Conservation (phyloP, 139 green algal genomes). For the Chlorella sp. region DNA sequence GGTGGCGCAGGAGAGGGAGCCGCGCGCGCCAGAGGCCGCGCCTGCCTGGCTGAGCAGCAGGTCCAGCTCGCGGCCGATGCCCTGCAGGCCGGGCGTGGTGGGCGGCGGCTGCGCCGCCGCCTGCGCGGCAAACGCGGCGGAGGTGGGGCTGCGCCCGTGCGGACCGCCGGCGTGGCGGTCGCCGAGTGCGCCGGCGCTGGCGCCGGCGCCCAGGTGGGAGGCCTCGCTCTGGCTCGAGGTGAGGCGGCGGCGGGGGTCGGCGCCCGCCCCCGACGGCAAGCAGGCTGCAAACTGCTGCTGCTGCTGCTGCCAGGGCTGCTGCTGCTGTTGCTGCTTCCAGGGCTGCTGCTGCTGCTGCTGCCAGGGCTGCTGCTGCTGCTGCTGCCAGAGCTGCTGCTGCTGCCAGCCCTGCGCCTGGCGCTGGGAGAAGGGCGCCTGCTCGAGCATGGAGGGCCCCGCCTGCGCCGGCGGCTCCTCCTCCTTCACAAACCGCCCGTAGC, state of each 20-base stretch:
- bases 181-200: background rate
- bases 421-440: background rate
- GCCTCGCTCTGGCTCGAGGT: constrained; percentile 30
- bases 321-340: background rate
- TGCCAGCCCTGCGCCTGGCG: background rate
- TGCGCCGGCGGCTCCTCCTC: no score
- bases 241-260: background rate
- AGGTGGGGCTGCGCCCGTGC: background rate
- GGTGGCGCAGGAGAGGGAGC: no score
- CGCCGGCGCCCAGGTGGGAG: background rate
- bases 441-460: constrained; percentile 11
- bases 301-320: constrained; percentile 5
- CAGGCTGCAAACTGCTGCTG: background rate
- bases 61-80: constrained; percentile 12
- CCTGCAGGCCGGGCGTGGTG: background rate
- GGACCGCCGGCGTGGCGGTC: background rate
- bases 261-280: background rate
- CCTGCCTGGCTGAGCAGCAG: constrained; percentile 15
- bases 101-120: background rate
- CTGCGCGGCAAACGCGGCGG: background rate
- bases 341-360: background rate
- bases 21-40: background rate
- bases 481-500: no score
- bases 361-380: background rate
- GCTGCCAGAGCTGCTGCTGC: background rate